A percentile compares a stretch with the other conserved stretches of the same genome.
Evolutionary conservation across 2,329 filamentous ascomycete species (phyloP).

Genomic region (Zelopaecilomyces penicillatus): DNA sequence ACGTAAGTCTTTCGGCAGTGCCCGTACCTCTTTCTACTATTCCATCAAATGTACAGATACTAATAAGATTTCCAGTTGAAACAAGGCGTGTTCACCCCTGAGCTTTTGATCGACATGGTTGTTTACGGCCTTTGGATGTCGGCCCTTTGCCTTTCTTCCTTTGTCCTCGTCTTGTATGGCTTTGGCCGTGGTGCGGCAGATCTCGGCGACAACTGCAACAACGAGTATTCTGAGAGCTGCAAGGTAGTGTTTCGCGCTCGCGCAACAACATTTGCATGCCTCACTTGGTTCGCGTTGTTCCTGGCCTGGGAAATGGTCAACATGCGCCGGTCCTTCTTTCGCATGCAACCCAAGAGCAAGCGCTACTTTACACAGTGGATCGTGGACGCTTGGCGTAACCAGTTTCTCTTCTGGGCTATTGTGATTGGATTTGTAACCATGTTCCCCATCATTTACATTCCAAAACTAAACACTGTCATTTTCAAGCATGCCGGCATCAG

Average conservation of each 20-base stretch:
- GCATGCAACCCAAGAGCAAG: constrained; percentile 57
- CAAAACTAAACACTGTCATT: constrained; percentile 46
- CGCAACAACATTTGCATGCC: constrained; percentile 61
- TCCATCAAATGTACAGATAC: not conserved
- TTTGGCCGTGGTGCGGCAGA: constrained; percentile 39
- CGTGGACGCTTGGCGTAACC: constrained; percentile 58
- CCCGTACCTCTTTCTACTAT: not conserved
- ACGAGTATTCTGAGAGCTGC: constrained; percentile 42
- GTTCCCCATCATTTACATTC: constrained; percentile 47
- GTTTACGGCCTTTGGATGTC: constrained; percentile 62
- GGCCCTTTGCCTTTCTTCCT: constrained; percentile 45
- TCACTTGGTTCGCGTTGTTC: constrained; percentile 68
- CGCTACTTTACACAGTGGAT: constrained; percentile 58
- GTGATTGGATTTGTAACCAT: constrained; percentile 36
- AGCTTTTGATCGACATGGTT: constrained; percentile 57
- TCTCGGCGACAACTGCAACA: constrained; percentile 53
- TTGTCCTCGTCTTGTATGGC: constrained; percentile 43
- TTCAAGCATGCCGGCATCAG: constrained; percentile 50
- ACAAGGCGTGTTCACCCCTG: constrained; percentile 54
- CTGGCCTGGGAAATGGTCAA: constrained; percentile 69
- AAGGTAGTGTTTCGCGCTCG: constrained; percentile 59
- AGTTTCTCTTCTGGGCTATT: constrained; percentile 60
- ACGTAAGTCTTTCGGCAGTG: constrained; percentile 27
- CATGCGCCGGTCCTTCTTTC: constrained; percentile 63
- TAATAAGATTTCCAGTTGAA: constrained; percentile 20